Base-by-base conservation (phyloP, 768 basidiomycete species). In the Daedaleopsis sinensis region DNA sequence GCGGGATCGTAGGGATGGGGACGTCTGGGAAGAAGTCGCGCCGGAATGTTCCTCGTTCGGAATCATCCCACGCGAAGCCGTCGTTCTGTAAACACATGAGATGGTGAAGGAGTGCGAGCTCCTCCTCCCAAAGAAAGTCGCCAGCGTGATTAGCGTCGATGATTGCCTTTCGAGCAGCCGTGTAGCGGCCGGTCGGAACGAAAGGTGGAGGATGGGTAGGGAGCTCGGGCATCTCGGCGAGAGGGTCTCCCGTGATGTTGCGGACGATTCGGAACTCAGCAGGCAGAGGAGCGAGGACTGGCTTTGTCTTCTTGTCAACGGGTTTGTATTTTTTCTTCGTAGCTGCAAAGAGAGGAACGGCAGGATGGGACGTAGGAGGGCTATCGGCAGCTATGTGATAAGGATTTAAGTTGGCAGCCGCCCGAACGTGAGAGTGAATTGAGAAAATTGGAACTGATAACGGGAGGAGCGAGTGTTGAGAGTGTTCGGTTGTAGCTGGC, bases 21-120 rank as follows among this genome's bases (percentile, higher is more conserved):
- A 67, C 55, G 0, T 64, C 68, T 1, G 62, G 54, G 70, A 78
- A 66, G 70, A 68, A 73, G 18, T 72, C 64, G 6, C 65, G 57
- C 51, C 61, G 32, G 56, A 80, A 79, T 0, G 48, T 44, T 0
- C 81, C 78, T 10, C 71, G 67, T 51, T 82, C 76, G 0, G 43
- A 9, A 8, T 80, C 74, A 1, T 73, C 59, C 78, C 77, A 83
- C 0, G 80, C 77, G 37, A 83, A 76, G 0, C 59, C 77, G 0
- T 36, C 15, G 47, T 61, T 57, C 13, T 61, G 63, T 27, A 48
- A 38, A 44, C 46, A 23, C 43, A 81, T 66, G 2, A 78, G 50
- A n/a, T 77, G 67, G 35, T 77, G 70, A 1, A 74, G 24, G 4
- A 80, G 58, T 9, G 67, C 68, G 5, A 62, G 58, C 46, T 80